Evolutionary conservation across 2,329 filamentous ascomycete species (phyloP).

Genomic region (Tolypocladium amazonense): DNA sequence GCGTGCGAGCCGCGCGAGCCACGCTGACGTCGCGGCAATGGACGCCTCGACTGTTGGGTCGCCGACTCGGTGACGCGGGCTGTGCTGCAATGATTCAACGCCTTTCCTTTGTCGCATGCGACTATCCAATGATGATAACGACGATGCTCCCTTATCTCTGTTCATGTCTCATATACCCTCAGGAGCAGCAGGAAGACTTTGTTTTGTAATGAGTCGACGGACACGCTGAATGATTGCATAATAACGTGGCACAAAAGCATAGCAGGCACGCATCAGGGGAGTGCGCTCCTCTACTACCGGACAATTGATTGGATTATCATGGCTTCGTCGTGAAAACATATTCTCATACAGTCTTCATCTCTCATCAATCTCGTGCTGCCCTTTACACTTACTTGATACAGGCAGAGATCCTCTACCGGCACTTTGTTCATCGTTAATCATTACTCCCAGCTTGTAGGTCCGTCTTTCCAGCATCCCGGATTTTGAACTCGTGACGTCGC

Average conservation of each 20-base stretch:
- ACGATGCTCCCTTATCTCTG: background rate
- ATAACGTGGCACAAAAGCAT: background rate
- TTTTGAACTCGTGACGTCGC: background rate
- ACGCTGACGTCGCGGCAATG: conserved; percentile 16
- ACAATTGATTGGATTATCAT: background rate
- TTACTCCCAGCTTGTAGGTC: background rate
- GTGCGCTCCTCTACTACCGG: background rate
- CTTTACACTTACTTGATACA: background rate
- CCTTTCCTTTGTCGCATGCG: too few species aligned
- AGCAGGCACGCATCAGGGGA: background rate
- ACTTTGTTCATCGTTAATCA: background rate
- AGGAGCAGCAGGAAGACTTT: background rate
- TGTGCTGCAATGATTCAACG: background rate
- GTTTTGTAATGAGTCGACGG: background rate
- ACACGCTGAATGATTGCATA: background rate
- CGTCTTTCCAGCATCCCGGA: background rate
- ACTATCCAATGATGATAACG: background rate
- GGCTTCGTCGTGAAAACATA: background rate
- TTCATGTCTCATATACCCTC: background rate
- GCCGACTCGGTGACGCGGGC: conserved; percentile 5
- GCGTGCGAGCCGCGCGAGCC: conserved; percentile 22
- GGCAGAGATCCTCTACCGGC: background rate
- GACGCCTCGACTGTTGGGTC: conserved; percentile 15
- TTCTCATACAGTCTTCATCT: background rate
- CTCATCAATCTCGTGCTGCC: background rate